Conservation (phyloP, 306 rosid genomes). For the Adenanthera pavonina region DNA sequence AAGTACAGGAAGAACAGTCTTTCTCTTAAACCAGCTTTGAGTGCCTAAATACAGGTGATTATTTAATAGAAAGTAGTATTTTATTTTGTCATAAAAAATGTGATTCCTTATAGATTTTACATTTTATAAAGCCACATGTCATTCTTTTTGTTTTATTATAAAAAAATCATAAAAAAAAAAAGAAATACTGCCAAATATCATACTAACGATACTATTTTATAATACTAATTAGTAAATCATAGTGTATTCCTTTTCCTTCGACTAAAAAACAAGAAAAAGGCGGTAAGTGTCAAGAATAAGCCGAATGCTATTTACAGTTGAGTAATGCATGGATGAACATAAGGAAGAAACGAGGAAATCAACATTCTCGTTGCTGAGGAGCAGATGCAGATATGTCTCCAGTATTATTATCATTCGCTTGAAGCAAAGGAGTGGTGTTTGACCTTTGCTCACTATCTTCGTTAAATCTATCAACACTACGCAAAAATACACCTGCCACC, state of each 20-base stretch:
- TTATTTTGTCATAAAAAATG: no score
- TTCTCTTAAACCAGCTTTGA: no score
- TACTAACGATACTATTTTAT: neutral
- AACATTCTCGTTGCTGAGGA: slow-evolving; percentile 21
- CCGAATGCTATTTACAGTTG: slow-evolving; percentile 46
- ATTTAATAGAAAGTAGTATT: no score
- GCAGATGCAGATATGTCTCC: slow-evolving; percentile 47
- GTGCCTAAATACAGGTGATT: no score
- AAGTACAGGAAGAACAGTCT: neutral
- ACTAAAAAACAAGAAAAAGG: neutral
- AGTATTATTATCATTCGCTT: slow-evolving; percentile 31
- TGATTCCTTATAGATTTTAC: no score
- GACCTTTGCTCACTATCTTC: slow-evolving; percentile 59
- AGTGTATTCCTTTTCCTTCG: neutral
- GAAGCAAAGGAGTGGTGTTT: slow-evolving; percentile 64
- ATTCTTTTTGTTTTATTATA: no score
- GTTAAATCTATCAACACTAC: slow-evolving; percentile 61
- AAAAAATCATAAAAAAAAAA: no score
- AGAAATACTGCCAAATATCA: neutral
- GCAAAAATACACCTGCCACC: slow-evolving; percentile 70
- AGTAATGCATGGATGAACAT: neutral
- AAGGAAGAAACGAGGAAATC: neutral
- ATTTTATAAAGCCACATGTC: no score
- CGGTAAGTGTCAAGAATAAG: neutral
- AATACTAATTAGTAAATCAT: neutral